Conservation (phyloP, 768 basidiomycete species). For the Pulveroboletus sp. region DNA sequence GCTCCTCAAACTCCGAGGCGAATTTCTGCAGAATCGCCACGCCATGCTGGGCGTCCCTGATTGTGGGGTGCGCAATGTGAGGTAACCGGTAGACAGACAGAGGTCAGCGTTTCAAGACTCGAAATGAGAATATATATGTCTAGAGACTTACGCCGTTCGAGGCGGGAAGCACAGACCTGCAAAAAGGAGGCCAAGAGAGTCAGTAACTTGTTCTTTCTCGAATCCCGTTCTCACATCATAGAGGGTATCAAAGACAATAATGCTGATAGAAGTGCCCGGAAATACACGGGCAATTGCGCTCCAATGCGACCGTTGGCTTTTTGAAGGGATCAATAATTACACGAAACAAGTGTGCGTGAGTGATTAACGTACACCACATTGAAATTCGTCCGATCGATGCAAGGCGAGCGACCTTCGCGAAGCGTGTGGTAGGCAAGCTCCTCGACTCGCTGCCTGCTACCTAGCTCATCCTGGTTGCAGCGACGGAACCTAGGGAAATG, state of each 20-base stretch:
- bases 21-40: conserved; percentile 64
- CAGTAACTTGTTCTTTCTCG: conserved; percentile 9
- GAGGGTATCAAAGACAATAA: conserved; percentile 76
- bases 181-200: conserved; percentile 15
- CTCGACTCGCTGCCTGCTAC: conserved; percentile 65
- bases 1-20: conserved; percentile 55
- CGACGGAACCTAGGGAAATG: conserved; percentile 61
- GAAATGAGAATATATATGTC: background rate
- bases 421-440: conserved; percentile 51
- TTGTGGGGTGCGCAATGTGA: conserved; percentile 63
- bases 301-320: conserved; percentile 73
- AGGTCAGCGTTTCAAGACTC: conserved; percentile 8
- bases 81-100: conserved; percentile 8
- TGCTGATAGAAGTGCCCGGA: conserved; percentile 62
- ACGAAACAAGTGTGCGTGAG: background rate
- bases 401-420: conserved; percentile 62
- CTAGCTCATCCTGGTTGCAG: conserved; percentile 82
- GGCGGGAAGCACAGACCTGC: conserved; percentile 61
- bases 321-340: background rate
- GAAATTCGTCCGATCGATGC: conserved; percentile 78
- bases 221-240: conserved; percentile 54
- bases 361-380: conserved; percentile 51
- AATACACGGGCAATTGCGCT: conserved; percentile 67
- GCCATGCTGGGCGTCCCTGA: conserved; percentile 57
- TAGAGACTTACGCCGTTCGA: conserved; percentile 53